Evolutionary conservation across 768 basidiomycete genomes (phyloP), one percentile per base, ranked within the genome.

Genomic region (Suillus discolor): DNA sequence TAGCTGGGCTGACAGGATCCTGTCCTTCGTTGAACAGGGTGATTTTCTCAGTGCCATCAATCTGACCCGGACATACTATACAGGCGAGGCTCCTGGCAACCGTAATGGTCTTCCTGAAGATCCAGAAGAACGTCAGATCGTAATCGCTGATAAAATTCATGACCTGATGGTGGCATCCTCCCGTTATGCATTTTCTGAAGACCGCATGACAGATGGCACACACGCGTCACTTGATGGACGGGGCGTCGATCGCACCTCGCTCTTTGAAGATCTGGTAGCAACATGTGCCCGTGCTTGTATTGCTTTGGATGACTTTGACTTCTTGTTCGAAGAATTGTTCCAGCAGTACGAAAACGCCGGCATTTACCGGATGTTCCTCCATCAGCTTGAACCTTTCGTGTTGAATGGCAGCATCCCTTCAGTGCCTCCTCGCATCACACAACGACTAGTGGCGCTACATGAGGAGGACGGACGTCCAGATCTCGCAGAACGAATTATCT

Each of bases 1-100:
- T 38, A 94, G 94, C 1, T 99, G 97, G 97, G 94, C 97, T 6
- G 97, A 99, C 75, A 88, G 91, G 53, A 89, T 99, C 28, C 80
- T 99, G 53, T 83, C 87, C 0, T 85, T 90, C 55, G 95, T 99
- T 34, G 85, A 94, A 72, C 83, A 84, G 12, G 95, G 96, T 16
- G 89, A 98, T 73, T 97, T 98, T 73, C 82, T 99, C 53, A 86
- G 84, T 57, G 97, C 97, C 3, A 97, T 99, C 67, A 90, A 96
- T 62, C 81, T 96, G 28, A 85, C 93, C 0, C 85, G 92, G 31
- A 82, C 87, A 0, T 99, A 96, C 78, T 95, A 94, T 75, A 79
- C 86, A 18, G 90, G 89, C 11, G 85, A 87, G 44, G 91, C 92
- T 2, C 85, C 86, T n/a, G 94, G 94, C 9, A 97, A 96, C 72